Evolutionary conservation across 768 basidiomycete genomes (phyloP), one percentile per base, ranked within the genome.

Genomic region (Hydnum rufescens): DNA sequence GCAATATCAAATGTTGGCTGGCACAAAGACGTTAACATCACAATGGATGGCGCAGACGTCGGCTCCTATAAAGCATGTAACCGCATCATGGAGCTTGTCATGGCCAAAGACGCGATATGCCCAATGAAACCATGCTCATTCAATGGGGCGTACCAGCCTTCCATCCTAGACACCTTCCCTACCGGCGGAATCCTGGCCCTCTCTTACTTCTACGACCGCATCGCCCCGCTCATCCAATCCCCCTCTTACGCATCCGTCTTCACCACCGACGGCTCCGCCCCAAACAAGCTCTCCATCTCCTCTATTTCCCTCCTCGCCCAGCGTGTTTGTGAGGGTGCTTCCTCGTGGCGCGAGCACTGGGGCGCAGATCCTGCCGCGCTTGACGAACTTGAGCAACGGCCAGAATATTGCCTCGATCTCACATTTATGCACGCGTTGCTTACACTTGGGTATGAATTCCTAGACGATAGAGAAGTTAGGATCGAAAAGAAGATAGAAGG

Each of bases 121-220:
- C 78, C 85, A 59, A 70, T 82, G 56, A 85, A 90, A 60, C 95
- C 95, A 0, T 99, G 95, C 64, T 86, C 93, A 3, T 99, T 99
- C 69, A 80, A 87, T 60, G 95, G 95, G 8, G 88, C 95, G 25
- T 97, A 97, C 67, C 95, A 99, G 64, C 95, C 95, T 2, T 82
- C 83, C 13, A 71, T 97, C 25, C 69, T 83, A 54, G 84, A 93
- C 56, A 80, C 86, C 5, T 96, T 96, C 75, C 76, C 82, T 1
- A 66, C 71, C 5, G 93, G 93, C 54, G 80, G 79, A 60, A 73
- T 93, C 56, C 75, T 93, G 26, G 76, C 93, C n/a, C 73, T 99
- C 1, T 95, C 90, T 23, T 99, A 97, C 72, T 99, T 97, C 68
- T 95, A 89, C 68, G 95, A 97, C 70, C 84, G 95, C 32, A 72